Percentiles rank a stretch among this genome's conserved stretches.
These are phyloP conservation scores for Rhodotorula sp. DNA, from an alignment of 1,284 basidiomycete species.

Conservation along the genomic window DNA sequence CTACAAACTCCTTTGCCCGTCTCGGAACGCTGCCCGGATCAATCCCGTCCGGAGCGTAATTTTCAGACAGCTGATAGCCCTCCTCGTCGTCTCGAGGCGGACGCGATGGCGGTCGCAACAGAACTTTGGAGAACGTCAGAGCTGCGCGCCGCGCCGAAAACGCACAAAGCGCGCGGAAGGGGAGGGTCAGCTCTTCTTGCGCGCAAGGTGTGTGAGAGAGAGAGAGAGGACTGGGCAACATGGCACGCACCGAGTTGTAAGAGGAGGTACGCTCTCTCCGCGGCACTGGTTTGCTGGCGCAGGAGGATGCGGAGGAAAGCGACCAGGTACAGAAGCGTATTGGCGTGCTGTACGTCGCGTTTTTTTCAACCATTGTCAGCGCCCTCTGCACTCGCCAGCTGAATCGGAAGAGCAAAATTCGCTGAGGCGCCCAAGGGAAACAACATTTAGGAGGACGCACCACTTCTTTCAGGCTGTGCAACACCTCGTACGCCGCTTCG, in stretches of 20 bases:
- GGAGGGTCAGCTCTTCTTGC: neutral
- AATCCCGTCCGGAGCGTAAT: neutral
- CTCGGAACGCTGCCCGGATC: slow-evolving; percentile 16
- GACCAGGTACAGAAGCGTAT: slow-evolving; percentile 31
- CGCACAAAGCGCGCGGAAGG: no score
- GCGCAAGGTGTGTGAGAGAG: neutral
- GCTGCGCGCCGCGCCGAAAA: slow-evolving; percentile 2
- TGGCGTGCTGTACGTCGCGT: slow-evolving; percentile 16
- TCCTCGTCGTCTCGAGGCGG: neutral
- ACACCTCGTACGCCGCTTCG: slow-evolving; percentile 29
- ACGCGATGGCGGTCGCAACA: slow-evolving; percentile 12
- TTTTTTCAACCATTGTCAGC: neutral
- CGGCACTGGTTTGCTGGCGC: neutral
- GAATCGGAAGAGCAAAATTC: no score
- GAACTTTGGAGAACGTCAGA: slow-evolving; percentile 29
- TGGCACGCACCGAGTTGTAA: slow-evolving; percentile 24
- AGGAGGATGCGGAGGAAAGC: slow-evolving; percentile 32
- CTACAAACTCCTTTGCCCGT: slow-evolving; percentile 26
- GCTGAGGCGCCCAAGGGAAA: no score
- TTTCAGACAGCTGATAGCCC: neutral
- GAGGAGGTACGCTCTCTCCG: slow-evolving; percentile 1
- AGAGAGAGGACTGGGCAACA: no score
- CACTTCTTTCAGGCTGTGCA: slow-evolving; percentile 16
- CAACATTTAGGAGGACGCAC: slow-evolving; percentile 11
- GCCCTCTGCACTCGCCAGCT: no score